These are phyloP conservation scores for Fusarium sterilihyphosum DNA, from an alignment of 2,329 filamentous ascomycete species.

Conservation along the genomic window DNA sequence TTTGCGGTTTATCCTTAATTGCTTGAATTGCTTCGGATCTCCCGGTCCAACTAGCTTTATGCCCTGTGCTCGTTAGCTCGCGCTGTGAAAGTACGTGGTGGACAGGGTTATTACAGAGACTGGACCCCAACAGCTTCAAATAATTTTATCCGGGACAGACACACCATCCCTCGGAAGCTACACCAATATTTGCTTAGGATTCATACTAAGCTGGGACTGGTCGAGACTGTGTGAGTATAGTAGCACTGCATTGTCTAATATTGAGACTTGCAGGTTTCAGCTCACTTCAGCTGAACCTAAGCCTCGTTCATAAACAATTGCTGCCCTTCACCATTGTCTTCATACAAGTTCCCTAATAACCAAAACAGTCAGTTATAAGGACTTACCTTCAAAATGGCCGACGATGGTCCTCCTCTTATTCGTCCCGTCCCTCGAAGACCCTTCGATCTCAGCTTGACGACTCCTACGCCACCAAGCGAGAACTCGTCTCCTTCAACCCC, in stretches of 20 bases:
- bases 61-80: constrained; percentile 26
- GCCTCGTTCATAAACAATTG: background rate
- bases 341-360: background rate
- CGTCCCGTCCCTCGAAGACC: constrained; percentile 78
- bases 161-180: constrained; percentile 2
- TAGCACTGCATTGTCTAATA: constrained; percentile 12
- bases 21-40: constrained; percentile 19
- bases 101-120: constrained; percentile 23
- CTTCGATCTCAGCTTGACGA: constrained; percentile 68
- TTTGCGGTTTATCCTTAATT: background rate
- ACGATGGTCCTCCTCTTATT: constrained; percentile 65
- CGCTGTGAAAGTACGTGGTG: constrained; percentile 6
- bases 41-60: constrained; percentile 30
- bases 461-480: constrained; percentile 56
- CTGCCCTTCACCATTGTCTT: background rate
- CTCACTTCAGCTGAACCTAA: constrained; percentile 5
- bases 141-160: background rate
- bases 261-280: constrained; percentile 22
- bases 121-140: constrained; percentile 20
- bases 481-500: constrained; percentile 35
- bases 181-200: background rate
- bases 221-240: constrained; percentile 29
- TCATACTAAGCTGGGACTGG: background rate
- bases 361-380: background rate
- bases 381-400: constrained; percentile 46